A percentile compares a stretch with the other conserved stretches of the same genome.
phyloP scores from a whole-genome alignment of 345 rosid genomes.

The Melaleuca alternifolia region DNA sequence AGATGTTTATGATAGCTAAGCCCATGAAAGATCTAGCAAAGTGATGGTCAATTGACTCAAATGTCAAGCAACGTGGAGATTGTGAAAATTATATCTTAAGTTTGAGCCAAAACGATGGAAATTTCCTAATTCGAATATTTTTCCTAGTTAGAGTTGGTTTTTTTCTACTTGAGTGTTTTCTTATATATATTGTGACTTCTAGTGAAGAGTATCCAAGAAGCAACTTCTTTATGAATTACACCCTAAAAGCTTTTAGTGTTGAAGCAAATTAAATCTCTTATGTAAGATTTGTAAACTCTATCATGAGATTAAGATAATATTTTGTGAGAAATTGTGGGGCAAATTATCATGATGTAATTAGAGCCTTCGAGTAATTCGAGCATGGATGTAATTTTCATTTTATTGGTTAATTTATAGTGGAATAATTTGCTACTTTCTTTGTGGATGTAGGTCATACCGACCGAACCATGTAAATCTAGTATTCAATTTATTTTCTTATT shows the following conservation, averaged over 20 bases:
- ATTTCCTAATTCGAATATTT: background rate
- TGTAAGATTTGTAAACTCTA: background rate
- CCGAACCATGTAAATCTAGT: background rate
- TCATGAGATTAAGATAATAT: too few relatives aligned
- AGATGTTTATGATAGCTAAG: background rate
- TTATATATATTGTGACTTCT: background rate
- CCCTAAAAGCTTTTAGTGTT: background rate
- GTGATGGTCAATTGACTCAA: background rate
- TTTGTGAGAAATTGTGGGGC: too few relatives aligned
- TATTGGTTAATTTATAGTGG: background rate
- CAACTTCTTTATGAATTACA: background rate
- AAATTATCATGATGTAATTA: fast-evolving
- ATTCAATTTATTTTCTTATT: background rate
- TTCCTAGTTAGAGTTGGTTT: background rate
- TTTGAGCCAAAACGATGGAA: background rate
- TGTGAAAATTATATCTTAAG: background rate
- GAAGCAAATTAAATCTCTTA: too few relatives aligned
- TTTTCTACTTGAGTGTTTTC: background rate
- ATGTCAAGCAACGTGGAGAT: background rate
- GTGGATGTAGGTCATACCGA: background rate
- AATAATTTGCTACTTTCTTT: background rate
- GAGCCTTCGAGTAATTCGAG: background rate
- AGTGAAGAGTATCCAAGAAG: background rate
- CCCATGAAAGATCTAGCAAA: fast-evolving
- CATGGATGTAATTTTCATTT: background rate